Evolutionary conservation across 1,284 basidiomycete species (phyloP).

Genomic region (Mycena citricolor): DNA sequence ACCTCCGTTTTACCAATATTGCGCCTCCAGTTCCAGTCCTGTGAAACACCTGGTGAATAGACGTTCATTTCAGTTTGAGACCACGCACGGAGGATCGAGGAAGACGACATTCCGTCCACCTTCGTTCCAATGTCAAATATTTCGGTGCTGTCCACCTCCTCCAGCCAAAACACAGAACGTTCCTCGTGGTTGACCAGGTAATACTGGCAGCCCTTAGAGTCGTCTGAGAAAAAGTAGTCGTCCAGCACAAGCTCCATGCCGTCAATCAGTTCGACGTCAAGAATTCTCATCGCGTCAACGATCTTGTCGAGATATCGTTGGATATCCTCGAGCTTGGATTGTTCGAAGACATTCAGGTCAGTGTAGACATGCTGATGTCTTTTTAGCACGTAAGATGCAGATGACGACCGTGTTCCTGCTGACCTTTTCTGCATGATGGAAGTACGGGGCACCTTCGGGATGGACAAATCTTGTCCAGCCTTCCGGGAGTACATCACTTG

Average conservation of each 20-base stretch:
- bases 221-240: constrained; percentile 25
- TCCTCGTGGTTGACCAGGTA: constrained; percentile 41
- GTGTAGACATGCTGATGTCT: constrained; percentile 41
- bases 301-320: constrained; percentile 29
- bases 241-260: constrained; percentile 39
- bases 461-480: constrained; percentile 15
- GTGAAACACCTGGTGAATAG: background rate
- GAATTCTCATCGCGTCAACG: constrained; percentile 28
- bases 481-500: constrained; percentile 4
- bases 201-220: too few relatives aligned
- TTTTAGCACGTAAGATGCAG: too few relatives aligned
- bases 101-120: constrained; percentile 36
- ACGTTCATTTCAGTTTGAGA: too few relatives aligned
- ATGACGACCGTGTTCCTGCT: too few relatives aligned
- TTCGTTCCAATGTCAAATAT: constrained; percentile 28
- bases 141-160: constrained; percentile 32
- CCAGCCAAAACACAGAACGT: constrained; percentile 42
- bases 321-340: constrained; percentile 25
- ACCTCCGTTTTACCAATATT: constrained; percentile 53
- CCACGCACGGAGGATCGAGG: constrained; percentile 43
- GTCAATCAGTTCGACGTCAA: constrained; percentile 26
- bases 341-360: constrained; percentile 39
- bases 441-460: constrained; percentile 19
- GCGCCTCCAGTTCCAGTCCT: constrained; percentile 51
- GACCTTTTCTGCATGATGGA: constrained; percentile 14